Evolutionary conservation across 129 eudicot genomes (phyloP), one percentile per base, ranked within the genome.

Genomic region (Centrapalus pauciflorus): DNA sequence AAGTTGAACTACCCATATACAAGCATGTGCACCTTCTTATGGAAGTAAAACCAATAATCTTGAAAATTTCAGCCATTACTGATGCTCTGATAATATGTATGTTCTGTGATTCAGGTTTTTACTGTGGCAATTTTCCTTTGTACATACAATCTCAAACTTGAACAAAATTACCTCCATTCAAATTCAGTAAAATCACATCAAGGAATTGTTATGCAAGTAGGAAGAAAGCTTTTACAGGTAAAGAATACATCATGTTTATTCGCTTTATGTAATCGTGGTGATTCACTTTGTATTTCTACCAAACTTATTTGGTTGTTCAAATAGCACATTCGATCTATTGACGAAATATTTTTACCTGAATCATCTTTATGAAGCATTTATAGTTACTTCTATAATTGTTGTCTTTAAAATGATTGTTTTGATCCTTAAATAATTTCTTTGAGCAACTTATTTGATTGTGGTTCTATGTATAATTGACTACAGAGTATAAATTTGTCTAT

Each of bases 211-310:
- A 66, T 79, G 69, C 78, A 71, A 75, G 82, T 77, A 64, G 88
- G 88, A 46, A 83, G 96, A 83, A 77, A 73, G 80, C 89, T 85
- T 62, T 77, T 88, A 75, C 81, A 83, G 85, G 87, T 76, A 63
- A 43, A 29, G 46, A 23, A 60, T 61, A 51, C 33, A 25, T 14
- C 35, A 0, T 41, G 9, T 35, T 25, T 50, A 16, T 32, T n/a
- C 54, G 20, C 23, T n/a, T 49, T 23, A 17, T 30, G 38, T 63
- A 12, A 49, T 12, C 8, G 21, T 21, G 2, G 26, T 13, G 58
- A 29, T 12, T 33, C n/a, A 28, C 54, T 13, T 7, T 33, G 45
- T 46, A 34, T 0, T 4, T n/a, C 13, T 10, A 23, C 5, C 3
- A 43, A n/a, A 23, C 50, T 33, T 70, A 57, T 60, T 13, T 29